Conservation (phyloP, 352 stramenopile genomes). For the Phytophthora tubulina region DNA sequence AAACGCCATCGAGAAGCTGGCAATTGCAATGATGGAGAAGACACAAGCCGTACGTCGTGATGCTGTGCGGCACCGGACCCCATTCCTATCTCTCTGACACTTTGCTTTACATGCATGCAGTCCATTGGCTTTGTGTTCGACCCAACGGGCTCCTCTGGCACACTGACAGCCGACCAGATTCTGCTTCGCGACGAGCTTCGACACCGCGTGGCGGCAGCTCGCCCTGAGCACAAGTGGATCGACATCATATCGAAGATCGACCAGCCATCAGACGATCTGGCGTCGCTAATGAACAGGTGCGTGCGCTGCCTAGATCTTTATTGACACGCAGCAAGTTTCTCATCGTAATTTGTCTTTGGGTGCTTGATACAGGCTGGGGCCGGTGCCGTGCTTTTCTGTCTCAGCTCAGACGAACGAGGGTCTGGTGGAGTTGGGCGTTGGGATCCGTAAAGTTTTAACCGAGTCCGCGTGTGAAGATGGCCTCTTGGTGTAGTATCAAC, state of each 20-base stretch:
- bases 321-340: background rate
- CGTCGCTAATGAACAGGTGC: slow-evolving; percentile 50
- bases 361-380: slow-evolving; percentile 36
- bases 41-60: slow-evolving; percentile 61
- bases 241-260: slow-evolving; percentile 91
- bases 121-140: slow-evolving; percentile 90
- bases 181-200: slow-evolving; percentile 79
- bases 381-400: slow-evolving; percentile 45
- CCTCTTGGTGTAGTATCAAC: slow-evolving; percentile 21
- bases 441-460: slow-evolving; percentile 64
- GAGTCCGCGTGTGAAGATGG: slow-evolving; percentile 28
- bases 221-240: slow-evolving; percentile 73
- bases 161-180: slow-evolving; percentile 67
- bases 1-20: slow-evolving; percentile 81
- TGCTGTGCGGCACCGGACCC: background rate
- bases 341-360: no score
- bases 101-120: slow-evolving; percentile 42
- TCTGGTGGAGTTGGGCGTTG: slow-evolving; percentile 64
- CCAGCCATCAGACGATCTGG: slow-evolving; percentile 56
- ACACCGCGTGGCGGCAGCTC: slow-evolving; percentile 48
- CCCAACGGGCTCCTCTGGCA: slow-evolving; percentile 74
- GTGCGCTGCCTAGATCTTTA: background rate
- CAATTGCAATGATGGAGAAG: slow-evolving; percentile 81
- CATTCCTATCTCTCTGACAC: slow-evolving; percentile 6
- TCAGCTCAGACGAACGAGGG: slow-evolving; percentile 85